phyloP scores from a whole-genome alignment of 345 rosid genomes.

The Acer saccharum region DNA sequence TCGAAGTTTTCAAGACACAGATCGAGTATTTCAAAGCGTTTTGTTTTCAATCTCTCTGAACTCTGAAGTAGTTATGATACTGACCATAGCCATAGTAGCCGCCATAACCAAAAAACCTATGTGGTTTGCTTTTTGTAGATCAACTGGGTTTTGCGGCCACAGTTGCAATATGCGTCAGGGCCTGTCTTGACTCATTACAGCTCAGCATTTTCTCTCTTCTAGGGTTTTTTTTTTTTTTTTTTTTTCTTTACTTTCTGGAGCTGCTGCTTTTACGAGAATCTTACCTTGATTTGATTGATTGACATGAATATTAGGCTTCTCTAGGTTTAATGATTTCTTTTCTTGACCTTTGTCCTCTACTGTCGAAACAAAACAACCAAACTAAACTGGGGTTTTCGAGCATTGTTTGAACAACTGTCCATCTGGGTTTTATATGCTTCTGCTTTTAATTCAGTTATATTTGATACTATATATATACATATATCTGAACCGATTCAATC shows the following conservation, averaged over 20 bases:
- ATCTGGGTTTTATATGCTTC: conserved; percentile 32
- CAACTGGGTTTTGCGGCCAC: conserved; percentile 43
- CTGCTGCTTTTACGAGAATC: conserved; percentile 18
- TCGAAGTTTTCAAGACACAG: conserved; percentile 24
- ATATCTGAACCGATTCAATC: conserved; percentile 42
- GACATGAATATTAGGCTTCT: conserved; percentile 59
- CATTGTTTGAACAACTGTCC: conserved; percentile 16
- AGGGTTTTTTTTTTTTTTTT: conserved; percentile 20
- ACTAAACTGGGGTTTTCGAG: conserved; percentile 5
- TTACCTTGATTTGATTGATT: conserved; percentile 13
- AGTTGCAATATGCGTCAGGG: conserved; percentile 26
- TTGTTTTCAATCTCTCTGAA: conserved; percentile 8
- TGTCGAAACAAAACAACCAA: conserved; percentile 14
- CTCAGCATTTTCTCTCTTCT: not conserved
- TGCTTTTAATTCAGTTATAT: conserved; percentile 18
- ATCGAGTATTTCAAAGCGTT: conserved; percentile 41
- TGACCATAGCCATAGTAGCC: conserved; percentile 30
- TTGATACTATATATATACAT: not conserved
- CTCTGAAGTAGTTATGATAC: not conserved
- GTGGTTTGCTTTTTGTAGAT: conserved; percentile 20
- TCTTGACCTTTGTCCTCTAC: conserved; percentile 39
- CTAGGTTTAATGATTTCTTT: conserved; percentile 43
- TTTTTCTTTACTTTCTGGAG: not conserved
- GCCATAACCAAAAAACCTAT: conserved; percentile 38
- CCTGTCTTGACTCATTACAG: conserved; percentile 11